A percentile compares a stretch with the other conserved stretches of the same genome.
Conservation (phyloP, 1,284 basidiomycete species). For the Trichosporon asahii region DNA sequence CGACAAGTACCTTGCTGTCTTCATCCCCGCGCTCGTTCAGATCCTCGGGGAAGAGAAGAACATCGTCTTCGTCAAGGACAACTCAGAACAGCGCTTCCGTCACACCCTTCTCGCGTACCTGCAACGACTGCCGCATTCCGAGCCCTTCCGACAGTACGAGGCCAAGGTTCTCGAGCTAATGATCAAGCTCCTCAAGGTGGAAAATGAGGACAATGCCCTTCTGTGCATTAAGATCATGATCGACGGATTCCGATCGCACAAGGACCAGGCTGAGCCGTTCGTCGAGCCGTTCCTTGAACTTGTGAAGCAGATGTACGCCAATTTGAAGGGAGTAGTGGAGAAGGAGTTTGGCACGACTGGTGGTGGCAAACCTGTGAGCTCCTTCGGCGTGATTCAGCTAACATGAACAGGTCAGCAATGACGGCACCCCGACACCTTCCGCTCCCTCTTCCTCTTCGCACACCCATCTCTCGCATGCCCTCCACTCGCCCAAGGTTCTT, state of each 20-base stretch:
- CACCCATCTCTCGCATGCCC: constrained; percentile 44
- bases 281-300: constrained; percentile 77
- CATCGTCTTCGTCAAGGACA: constrained; percentile 68
- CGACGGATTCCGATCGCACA: constrained; percentile 58
- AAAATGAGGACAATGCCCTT: constrained; percentile 95
- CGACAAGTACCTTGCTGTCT: constrained; percentile 58
- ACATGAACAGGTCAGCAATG: constrained; percentile 12
- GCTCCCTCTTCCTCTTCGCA: constrained; percentile 22
- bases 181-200: constrained; percentile 76
- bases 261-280: constrained; percentile 71
- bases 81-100: constrained; percentile 75
- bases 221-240: constrained; percentile 89
- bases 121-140: constrained; percentile 80
- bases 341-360: constrained; percentile 61
- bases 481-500: constrained; percentile 89
- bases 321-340: constrained; percentile 70
- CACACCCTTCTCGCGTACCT: constrained; percentile 81
- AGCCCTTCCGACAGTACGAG: constrained; percentile 70
- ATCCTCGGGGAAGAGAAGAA: constrained; percentile 73
- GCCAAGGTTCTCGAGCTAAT: constrained; percentile 67
- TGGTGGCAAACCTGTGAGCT: constrained; percentile 30
- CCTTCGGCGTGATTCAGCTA: not conserved
- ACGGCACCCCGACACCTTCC: constrained; percentile 21
- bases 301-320: constrained; percentile 69
- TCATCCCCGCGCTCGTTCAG: constrained; percentile 73